Evolutionary conservation across 768 basidiomycete genomes (phyloP).

Genomic region (Tulasnella sp.): DNA sequence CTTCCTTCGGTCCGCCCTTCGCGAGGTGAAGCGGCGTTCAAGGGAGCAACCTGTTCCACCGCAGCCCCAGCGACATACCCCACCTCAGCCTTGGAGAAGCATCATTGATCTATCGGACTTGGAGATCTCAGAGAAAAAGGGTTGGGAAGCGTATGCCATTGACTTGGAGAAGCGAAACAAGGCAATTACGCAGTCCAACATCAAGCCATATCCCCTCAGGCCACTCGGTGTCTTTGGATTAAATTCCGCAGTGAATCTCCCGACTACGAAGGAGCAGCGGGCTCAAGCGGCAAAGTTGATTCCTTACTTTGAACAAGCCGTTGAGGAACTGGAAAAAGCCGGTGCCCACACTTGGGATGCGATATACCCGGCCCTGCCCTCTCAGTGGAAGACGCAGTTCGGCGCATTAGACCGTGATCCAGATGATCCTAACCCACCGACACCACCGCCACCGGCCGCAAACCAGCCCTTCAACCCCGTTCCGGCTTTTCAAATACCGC

Average conservation of each 20-base stretch:
- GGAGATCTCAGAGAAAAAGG: conserved; percentile 17
- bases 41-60: too few species aligned
- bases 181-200: neutral
- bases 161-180: neutral
- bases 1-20: conserved; percentile 27
- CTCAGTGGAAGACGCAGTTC: conserved; percentile 36
- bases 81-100: neutral
- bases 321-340: conserved; percentile 39
- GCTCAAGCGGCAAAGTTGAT: conserved; percentile 37
- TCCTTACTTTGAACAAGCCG: conserved; percentile 40
- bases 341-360: conserved; percentile 49
- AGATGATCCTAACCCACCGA: conserved; percentile 32
- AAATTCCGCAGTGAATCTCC: too few species aligned
- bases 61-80: neutral
- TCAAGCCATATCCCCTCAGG: neutral
- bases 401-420: neutral
- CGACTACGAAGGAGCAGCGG: neutral
- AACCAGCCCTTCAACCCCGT: neutral
- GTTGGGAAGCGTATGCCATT: conserved; percentile 14
- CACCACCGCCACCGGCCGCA: conserved; percentile 23
- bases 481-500: too few species aligned
- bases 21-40: conserved; percentile 26
- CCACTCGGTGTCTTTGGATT: too few species aligned
- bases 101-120: neutral
- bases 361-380: conserved; percentile 39